phyloP scores from a whole-genome alignment of 2,329 filamentous ascomycete genomes.

The Ceratocystis eucalypticola region DNA sequence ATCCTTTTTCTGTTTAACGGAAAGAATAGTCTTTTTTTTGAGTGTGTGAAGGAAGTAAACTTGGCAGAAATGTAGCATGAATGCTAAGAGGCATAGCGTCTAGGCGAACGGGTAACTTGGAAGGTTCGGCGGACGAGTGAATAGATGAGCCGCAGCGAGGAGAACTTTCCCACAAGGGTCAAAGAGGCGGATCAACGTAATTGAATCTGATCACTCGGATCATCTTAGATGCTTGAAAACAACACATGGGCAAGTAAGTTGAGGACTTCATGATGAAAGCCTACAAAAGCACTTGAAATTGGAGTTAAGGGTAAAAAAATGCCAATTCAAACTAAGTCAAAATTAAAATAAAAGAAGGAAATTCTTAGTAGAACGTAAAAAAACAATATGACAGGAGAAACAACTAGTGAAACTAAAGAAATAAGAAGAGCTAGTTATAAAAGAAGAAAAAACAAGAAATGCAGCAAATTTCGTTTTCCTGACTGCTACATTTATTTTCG shows the following conservation, averaged over 20 bases:
- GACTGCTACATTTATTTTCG: not conserved
- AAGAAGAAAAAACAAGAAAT: constrained; percentile 7
- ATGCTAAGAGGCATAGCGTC: too few species aligned
- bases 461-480: constrained; percentile 10
- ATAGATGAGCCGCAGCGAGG: too few species aligned
- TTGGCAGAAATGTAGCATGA: not conserved
- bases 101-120: too few species aligned
- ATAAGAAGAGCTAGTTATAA: not conserved
- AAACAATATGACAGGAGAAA: constrained; percentile 3
- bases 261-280: too few species aligned
- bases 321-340: not conserved
- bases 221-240: constrained; percentile 4
- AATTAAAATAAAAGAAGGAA: constrained; percentile 4
- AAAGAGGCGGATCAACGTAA: too few species aligned
- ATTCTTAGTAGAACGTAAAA: not conserved
- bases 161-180: too few species aligned
- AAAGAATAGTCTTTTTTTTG: too few species aligned
- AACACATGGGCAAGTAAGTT: not conserved
- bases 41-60: not conserved
- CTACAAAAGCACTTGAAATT: not conserved
- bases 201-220: too few species aligned
- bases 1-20: not conserved
- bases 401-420: constrained; percentile 6
- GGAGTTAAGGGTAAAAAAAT: not conserved
- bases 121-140: too few species aligned